Conservation (phyloP, 352 stramenopile genomes). For the Phytophthora megakarya region DNA sequence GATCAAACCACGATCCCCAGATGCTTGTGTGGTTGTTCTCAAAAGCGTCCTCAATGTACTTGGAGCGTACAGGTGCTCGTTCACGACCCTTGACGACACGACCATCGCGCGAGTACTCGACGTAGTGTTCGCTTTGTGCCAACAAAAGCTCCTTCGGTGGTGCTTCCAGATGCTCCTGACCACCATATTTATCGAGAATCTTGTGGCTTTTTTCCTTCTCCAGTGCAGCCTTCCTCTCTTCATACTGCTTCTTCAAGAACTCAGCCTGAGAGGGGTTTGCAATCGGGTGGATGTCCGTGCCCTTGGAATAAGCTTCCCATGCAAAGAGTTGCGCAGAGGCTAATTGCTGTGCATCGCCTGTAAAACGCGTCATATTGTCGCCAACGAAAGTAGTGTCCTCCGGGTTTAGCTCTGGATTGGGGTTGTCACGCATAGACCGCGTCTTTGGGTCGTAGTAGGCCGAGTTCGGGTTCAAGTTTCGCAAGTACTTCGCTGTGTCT, state of each 20-base stretch:
- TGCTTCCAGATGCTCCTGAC: conserved; percentile 90
- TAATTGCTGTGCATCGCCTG: conserved; percentile 92
- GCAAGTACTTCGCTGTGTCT: conserved; percentile 99
- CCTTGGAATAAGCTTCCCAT: conserved; percentile 93
- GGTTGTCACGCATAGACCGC: conserved; percentile 98
- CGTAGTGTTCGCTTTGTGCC: conserved; percentile 90
- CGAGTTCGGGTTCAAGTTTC: conserved; percentile 98
- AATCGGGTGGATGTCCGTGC: conserved; percentile 94
- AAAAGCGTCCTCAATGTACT: conserved; percentile 98
- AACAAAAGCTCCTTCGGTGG: conserved; percentile 80
- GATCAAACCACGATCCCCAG: conserved; percentile 99
- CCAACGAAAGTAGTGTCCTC: conserved; percentile 95
- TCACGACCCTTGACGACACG: conserved; percentile 85
- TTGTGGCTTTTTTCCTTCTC: conserved; percentile 72
- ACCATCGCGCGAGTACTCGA: conserved; percentile 94
- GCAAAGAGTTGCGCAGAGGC: conserved; percentile 96
- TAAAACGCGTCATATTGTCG: conserved; percentile 96
- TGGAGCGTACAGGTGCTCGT: conserved; percentile 88
- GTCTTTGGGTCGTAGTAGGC: conserved; percentile 99
- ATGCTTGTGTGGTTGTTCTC: conserved; percentile 97
- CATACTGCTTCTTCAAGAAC: conserved; percentile 95
- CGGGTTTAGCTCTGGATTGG: conserved; percentile 93
- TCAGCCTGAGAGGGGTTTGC: conserved; percentile 97
- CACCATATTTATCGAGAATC: conserved; percentile 97
- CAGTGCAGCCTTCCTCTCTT: conserved; percentile 72